A percentile compares a stretch with the other conserved stretches of the same genome.
Evolutionary conservation across 202 grass and related monocot species (phyloP).

Genomic region (Eragrostis tef): DNA sequence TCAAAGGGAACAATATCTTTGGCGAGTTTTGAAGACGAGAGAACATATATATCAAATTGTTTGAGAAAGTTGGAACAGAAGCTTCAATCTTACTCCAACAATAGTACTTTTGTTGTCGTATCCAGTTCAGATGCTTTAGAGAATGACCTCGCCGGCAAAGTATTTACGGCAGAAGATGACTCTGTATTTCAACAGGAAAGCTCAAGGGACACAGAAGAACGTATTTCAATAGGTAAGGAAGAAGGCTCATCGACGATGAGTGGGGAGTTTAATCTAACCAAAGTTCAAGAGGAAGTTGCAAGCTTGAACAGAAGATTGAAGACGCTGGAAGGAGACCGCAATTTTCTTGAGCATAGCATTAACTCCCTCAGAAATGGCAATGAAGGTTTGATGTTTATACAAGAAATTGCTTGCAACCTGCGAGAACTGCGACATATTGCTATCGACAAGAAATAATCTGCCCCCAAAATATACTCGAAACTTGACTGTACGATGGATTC

Average conservation of each 20-base stretch:
- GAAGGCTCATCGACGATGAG: background rate
- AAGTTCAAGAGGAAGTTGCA: conserved; percentile 67
- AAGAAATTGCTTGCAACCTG: conserved; percentile 70
- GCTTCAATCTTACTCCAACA: conserved; percentile 79
- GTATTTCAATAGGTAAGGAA: conserved; percentile 28
- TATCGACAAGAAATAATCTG: conserved; percentile 48
- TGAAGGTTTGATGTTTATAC: conserved; percentile 71
- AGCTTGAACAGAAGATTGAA: conserved; percentile 70
- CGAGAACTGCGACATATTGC: conserved; percentile 67
- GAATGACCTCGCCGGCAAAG: conserved; percentile 45
- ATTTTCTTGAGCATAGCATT: conserved; percentile 86
- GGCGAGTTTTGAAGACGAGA: conserved; percentile 70
- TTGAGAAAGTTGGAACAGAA: conserved; percentile 80
- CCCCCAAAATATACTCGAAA: background rate
- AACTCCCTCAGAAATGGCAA: conserved; percentile 76
- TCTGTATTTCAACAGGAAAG: background rate
- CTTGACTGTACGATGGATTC: conserved; percentile 10
- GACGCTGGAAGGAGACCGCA: conserved; percentile 72
- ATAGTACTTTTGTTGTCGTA: conserved; percentile 54
- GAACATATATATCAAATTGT: conserved; percentile 59
- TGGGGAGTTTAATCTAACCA: conserved; percentile 49
- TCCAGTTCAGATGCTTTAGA: conserved; percentile 62
- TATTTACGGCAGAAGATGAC: background rate
- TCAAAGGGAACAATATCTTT: conserved; percentile 43
- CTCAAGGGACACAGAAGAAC: conserved; percentile 10